Percentiles rank a stretch among this genome's conserved stretches.
Conservation (phyloP, 2,329 filamentous ascomycete species). For the Alternaria solani region DNA sequence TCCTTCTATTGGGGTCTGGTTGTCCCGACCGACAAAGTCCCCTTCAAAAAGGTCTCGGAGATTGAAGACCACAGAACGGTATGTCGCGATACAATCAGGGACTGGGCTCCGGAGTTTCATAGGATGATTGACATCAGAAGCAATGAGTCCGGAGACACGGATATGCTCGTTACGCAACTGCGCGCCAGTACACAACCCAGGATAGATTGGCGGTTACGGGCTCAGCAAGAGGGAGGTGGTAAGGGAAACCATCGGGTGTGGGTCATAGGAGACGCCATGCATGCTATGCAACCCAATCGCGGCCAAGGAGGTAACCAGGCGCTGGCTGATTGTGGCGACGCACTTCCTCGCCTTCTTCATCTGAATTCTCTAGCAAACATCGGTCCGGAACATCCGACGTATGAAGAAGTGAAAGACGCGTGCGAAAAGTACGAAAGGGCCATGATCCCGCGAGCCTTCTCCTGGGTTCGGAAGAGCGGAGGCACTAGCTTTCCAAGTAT, state of each 20-base stretch:
- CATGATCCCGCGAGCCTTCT: constrained; percentile 2
- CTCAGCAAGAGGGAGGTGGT: not conserved
- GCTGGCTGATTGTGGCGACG: not conserved
- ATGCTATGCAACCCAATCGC: constrained; percentile 8
- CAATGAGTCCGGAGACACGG: not conserved
- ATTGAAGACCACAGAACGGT: not conserved
- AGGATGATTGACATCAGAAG: not conserved
- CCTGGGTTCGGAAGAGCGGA: constrained; percentile 5
- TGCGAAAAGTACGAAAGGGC: not conserved
- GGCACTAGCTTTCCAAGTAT: not conserved
- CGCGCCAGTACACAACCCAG: not conserved
- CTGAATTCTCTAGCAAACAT: not conserved
- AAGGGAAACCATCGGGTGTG: constrained; percentile 1
- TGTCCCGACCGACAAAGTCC: not conserved
- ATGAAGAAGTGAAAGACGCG: not conserved
- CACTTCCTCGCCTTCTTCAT: constrained; percentile 1
- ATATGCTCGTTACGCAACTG: not conserved
- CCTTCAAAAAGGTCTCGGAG: not conserved
- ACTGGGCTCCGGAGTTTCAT: constrained; percentile 7
- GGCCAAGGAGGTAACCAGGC: constrained; percentile 7
- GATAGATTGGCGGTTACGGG: not conserved
- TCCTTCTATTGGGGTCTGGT: not conserved
- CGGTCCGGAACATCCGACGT: not conserved
- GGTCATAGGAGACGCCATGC: constrained; percentile 4
- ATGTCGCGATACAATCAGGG: not conserved